Evolutionary conservation across 345 rosid genomes (phyloP).

Genomic region (Populus simonii): DNA sequence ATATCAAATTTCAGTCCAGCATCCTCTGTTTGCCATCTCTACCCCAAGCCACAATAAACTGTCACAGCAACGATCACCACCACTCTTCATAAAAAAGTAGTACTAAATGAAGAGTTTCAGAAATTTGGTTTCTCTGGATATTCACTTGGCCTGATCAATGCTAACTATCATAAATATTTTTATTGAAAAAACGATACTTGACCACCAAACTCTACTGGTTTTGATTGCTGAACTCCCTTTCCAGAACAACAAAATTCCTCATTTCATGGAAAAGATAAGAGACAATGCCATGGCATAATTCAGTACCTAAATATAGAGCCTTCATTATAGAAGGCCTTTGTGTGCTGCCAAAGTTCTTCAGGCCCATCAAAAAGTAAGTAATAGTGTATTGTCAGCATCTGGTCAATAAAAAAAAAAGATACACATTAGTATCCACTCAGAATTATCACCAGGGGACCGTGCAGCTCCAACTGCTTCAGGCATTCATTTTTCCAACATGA

Average conservation of each 20-base stretch:
- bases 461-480: not conserved
- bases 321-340: conserved; percentile 62
- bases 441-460: not conserved
- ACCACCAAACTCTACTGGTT: no score
- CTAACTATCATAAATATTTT: no score
- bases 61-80: no score
- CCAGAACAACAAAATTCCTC: not conserved
- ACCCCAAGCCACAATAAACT: not conserved
- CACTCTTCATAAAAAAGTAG: no score
- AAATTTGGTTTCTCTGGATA: no score
- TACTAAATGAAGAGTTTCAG: no score
- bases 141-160: no score
- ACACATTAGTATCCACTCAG: conserved; percentile 6
- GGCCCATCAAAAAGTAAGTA: conserved; percentile 85
- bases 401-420: conserved; percentile 19
- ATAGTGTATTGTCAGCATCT: conserved; percentile 95
- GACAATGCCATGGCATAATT: not conserved
- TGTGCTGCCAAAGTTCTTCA: conserved; percentile 77
- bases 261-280: not conserved
- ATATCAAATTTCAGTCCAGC: not conserved
- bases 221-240: not conserved
- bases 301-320: conserved; percentile 69
- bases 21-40: not conserved
- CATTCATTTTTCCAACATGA: not conserved
- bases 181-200: no score